Conservation (phyloP, 805 yeast genomes). For the Komagataella kurtzmanii region DNA sequence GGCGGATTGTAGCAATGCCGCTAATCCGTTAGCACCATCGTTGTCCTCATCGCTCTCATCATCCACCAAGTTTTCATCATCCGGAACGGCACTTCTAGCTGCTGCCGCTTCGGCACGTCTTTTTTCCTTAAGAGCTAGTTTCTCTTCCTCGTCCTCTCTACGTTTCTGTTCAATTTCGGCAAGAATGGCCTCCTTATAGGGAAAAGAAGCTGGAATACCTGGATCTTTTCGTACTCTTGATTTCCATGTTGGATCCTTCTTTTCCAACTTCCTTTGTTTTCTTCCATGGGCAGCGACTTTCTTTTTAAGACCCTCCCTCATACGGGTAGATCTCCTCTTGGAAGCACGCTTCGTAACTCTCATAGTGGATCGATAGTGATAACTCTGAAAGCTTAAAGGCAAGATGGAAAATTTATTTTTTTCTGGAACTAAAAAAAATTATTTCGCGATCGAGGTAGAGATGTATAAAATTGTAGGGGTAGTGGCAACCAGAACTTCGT, state of each 20-base stretch:
- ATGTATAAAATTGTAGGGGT: background rate
- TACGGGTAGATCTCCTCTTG: slow-evolving; percentile 82
- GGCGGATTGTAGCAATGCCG: slow-evolving; percentile 84
- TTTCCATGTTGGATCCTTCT: slow-evolving; percentile 91
- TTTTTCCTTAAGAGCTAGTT: slow-evolving; percentile 30
- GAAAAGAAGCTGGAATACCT: slow-evolving; percentile 91
- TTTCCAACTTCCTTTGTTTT: slow-evolving; percentile 69
- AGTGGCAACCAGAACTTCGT: background rate
- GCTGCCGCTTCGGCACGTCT: slow-evolving; percentile 35
- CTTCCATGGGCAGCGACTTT: slow-evolving; percentile 87
- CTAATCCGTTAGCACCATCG: slow-evolving; percentile 35
- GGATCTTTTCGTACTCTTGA: slow-evolving; percentile 76
- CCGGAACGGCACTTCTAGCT: slow-evolving; percentile 24
- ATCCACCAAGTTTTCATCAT: slow-evolving; percentile 20
- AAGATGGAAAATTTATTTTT: background rate
- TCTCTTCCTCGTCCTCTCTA: slow-evolving; percentile 40
- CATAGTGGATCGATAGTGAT: background rate
- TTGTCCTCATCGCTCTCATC: slow-evolving; percentile 20
- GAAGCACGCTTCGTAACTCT: slow-evolving; percentile 45
- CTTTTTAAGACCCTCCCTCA: slow-evolving; percentile 94
- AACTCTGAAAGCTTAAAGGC: background rate
- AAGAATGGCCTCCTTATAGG: slow-evolving; percentile 79
- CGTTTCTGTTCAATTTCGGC: slow-evolving; percentile 55
- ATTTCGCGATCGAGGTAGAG: background rate
- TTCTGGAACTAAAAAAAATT: background rate